Conservation (phyloP, 371 early-diverging fungal species). For the Actinomortierella ambigua region DNA sequence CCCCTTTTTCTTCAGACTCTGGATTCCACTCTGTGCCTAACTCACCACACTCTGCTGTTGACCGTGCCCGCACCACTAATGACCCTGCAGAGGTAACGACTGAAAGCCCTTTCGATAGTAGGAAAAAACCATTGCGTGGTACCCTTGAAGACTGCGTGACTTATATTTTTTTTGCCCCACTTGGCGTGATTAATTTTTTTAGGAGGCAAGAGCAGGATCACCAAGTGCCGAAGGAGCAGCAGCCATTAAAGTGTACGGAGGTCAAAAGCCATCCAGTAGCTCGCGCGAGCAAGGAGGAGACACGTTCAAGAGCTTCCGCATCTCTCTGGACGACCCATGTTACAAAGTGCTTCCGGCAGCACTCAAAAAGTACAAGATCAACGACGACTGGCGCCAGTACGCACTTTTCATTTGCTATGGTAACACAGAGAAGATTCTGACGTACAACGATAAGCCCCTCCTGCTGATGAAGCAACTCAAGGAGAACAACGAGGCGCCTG, state of each 20-base stretch:
- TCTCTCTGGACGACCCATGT: conserved; percentile 84
- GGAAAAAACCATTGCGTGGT: not conserved
- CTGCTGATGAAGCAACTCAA: conserved; percentile 79
- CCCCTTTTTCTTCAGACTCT: conserved; percentile 28
- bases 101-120: not conserved
- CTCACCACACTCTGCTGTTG: conserved; percentile 39
- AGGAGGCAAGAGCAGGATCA: conserved; percentile 34
- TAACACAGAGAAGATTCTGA: conserved; percentile 74
- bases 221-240: conserved; percentile 61
- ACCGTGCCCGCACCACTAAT: conserved; percentile 15
- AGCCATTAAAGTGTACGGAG: conserved; percentile 77
- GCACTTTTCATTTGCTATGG: conserved; percentile 79
- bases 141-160: conserved; percentile 4
- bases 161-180: conserved; percentile 8
- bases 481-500: conserved; percentile 75
- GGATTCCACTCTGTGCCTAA: conserved; percentile 44
- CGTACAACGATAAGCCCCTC: conserved; percentile 85
- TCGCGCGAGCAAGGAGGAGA: conserved; percentile 67
- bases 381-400: conserved; percentile 88
- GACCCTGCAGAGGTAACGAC: conserved; percentile 25
- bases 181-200: conserved; percentile 2
- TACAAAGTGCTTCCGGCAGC: conserved; percentile 85
- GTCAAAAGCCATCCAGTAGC: conserved; percentile 59
- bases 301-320: conserved; percentile 86
- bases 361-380: conserved; percentile 90